A percentile compares a stretch with the other conserved stretches of the same genome.
phyloP scores from a whole-genome alignment of 2,329 filamentous ascomycete genomes.

The Apiospora kogelbergensis region DNA sequence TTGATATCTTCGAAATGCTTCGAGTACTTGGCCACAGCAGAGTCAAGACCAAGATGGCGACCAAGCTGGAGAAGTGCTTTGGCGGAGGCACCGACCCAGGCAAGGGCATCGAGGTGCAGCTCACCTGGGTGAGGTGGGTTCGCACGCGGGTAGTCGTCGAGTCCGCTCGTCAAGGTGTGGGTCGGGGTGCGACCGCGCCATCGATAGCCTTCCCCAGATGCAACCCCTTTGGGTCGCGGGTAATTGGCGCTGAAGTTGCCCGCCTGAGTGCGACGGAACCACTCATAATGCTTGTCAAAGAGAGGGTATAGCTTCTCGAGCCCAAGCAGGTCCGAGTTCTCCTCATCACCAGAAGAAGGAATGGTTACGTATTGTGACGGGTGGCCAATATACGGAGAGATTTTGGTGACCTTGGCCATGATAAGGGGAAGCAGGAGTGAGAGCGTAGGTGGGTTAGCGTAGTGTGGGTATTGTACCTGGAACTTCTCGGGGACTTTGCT shows the following conservation, averaged over 20 bases:
- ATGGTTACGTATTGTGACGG: slow-evolving; percentile 38
- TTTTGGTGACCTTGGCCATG: slow-evolving; percentile 70
- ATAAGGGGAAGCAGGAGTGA: slow-evolving; percentile 87
- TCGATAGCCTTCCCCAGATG: slow-evolving; percentile 83
- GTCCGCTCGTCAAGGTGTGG: slow-evolving; percentile 85
- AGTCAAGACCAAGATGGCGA: slow-evolving; percentile 66
- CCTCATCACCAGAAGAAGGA: slow-evolving; percentile 34
- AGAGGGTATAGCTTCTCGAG: slow-evolving; percentile 79
- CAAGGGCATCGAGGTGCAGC: slow-evolving; percentile 90
- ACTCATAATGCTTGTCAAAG: slow-evolving; percentile 83
- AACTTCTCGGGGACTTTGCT: slow-evolving; percentile 95
- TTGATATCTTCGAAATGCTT: slow-evolving; percentile 75
- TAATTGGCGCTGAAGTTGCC: slow-evolving; percentile 75
- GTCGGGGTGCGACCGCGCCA: slow-evolving; percentile 85
- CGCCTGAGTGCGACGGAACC: slow-evolving; percentile 86
- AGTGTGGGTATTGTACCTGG: slow-evolving; percentile 93
- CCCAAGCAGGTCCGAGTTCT: slow-evolving; percentile 51
- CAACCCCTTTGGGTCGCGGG: slow-evolving; percentile 83
- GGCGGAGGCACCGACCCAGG: slow-evolving; percentile 97
- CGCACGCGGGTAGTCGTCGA: slow-evolving; percentile 91
- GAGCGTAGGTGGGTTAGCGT: slow-evolving; percentile 93
- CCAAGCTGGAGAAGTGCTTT: slow-evolving; percentile 79
- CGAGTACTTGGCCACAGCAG: slow-evolving; percentile 73
- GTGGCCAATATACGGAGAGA: slow-evolving; percentile 55
- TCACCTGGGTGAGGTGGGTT: slow-evolving; percentile 92